These are phyloP conservation scores for Euphorbia schlechtendalii DNA, from an alignment of 441 rosid species.

Conservation along the genomic window DNA sequence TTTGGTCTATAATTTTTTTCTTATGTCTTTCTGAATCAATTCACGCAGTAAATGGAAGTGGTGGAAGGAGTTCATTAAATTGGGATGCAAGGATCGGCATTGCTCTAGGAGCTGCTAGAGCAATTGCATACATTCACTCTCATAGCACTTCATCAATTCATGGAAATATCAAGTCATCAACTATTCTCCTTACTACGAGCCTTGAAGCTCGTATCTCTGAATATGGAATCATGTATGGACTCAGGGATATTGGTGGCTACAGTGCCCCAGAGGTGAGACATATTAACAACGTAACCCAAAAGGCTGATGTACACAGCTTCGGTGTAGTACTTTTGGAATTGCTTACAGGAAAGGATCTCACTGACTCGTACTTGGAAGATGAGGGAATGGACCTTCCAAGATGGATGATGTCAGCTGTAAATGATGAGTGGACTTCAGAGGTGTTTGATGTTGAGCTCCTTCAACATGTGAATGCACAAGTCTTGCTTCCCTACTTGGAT, in stretches of 20 bases:
- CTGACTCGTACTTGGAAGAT: constrained; percentile 52
- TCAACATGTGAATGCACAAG: constrained; percentile 46
- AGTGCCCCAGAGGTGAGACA: constrained; percentile 81
- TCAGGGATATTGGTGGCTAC: constrained; percentile 71
- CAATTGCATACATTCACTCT: constrained; percentile 56
- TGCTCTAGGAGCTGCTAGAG: constrained; percentile 24
- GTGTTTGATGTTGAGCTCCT: constrained; percentile 68
- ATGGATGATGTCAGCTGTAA: constrained; percentile 12
- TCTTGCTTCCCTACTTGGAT: background rate
- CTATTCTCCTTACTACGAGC: constrained; percentile 59
- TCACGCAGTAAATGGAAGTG: constrained; percentile 74
- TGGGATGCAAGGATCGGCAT: constrained; percentile 64
- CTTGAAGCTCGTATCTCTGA: constrained; percentile 67
- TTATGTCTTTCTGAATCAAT: too few relatives aligned
- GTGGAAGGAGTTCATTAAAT: constrained; percentile 63
- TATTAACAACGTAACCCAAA: too few relatives aligned
- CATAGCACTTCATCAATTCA: constrained; percentile 59
- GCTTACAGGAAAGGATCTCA: constrained; percentile 62
- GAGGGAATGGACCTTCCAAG: constrained; percentile 30
- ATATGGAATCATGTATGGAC: constrained; percentile 35
- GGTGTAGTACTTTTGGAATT: too few relatives aligned
- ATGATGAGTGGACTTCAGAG: constrained; percentile 40
- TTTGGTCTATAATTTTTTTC: too few relatives aligned
- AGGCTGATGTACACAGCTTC: too few relatives aligned
- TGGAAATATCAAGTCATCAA: constrained; percentile 80